Evolutionary conservation across 164 flowering plant species (phyloP), one percentile per base, ranked within the genome.

Genomic region (Saururus chinensis): DNA sequence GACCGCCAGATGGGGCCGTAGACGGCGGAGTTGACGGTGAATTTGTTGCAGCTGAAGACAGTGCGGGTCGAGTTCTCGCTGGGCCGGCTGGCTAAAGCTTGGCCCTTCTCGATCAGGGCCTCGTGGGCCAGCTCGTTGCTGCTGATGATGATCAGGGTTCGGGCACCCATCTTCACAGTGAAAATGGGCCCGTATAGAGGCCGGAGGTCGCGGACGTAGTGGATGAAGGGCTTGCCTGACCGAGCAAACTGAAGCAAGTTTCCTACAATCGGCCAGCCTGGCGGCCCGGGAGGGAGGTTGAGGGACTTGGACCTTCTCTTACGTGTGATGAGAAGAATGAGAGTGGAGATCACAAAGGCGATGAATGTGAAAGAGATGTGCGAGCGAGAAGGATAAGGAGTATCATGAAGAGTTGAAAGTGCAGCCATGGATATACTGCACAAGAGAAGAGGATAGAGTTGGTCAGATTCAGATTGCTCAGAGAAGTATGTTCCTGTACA

Each of bases 1-100:
- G 98, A 84, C 22, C 97, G 76, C 98, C 98, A 93, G 4, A 79
- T 83, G 0, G 95, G 80, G 25, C 97, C 98, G 66, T 93, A 84
- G 11, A 81, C 21, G 0, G 98, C 81, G 0, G 98, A 85, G 59
- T 93, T 93, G 19, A 93, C 98, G 0, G 96, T 86, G 70, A 89
- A 84, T 69, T 89, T 93, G 77, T 89, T 71, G 74, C 77, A 75
- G 75, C 98, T 93, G 76, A 84, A 93, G 71, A 93, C 64, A 59
- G 71, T 70, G 1, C 97, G 63, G 9, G 98, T 92, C 16, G 96
- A 92, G 59, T 77, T 89, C 52, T 92, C 98, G 0, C 76, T 45
- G 0, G 98, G 98, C 19, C 98, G 75, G 77, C 49, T 76, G 0
- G 96, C 92, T 59, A 86, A 89, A 9, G 70, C 40, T 57, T 74